Evolutionary conservation across 2,329 filamentous ascomycete genomes (phyloP).

Genomic region (Aureobasidium musti): DNA sequence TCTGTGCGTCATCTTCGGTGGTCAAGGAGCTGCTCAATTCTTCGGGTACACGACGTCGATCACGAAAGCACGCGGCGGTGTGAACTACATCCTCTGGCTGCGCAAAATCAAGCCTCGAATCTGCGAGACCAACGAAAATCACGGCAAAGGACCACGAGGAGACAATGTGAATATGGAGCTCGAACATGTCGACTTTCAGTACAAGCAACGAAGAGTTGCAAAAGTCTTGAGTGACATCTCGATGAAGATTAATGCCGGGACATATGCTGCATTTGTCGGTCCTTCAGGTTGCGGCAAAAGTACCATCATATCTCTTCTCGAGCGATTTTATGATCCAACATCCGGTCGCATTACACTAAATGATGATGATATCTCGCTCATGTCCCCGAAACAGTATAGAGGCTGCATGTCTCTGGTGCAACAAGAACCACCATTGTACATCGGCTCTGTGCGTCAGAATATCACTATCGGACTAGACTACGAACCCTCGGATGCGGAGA

Average conservation of each 20-base stretch:
- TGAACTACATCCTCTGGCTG: slow-evolving; percentile 52
- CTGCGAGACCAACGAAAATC: slow-evolving; percentile 35
- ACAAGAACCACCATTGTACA: slow-evolving; percentile 73
- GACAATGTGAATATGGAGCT: slow-evolving; percentile 32
- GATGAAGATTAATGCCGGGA: slow-evolving; percentile 41
- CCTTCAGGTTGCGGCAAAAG: slow-evolving; percentile 53
- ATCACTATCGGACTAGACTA: slow-evolving; percentile 50
- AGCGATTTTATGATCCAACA: slow-evolving; percentile 51
- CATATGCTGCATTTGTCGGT: slow-evolving; percentile 52
- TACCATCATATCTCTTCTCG: slow-evolving; percentile 50
- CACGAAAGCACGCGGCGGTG: slow-evolving; percentile 41
- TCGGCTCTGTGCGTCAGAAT: slow-evolving; percentile 66
- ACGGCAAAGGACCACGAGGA: slow-evolving; percentile 36
- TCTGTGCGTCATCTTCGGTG: slow-evolving; percentile 67
- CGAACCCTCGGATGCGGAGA: slow-evolving; percentile 44
- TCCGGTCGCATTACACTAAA: slow-evolving; percentile 52
- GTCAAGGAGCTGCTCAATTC: slow-evolving; percentile 66
- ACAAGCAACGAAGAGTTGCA: slow-evolving; percentile 36
- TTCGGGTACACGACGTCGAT: slow-evolving; percentile 59
- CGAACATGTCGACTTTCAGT: slow-evolving; percentile 38
- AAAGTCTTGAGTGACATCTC: slow-evolving; percentile 37
- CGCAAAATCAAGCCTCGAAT: slow-evolving; percentile 44
- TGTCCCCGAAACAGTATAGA: slow-evolving; percentile 65
- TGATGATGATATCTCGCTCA: slow-evolving; percentile 58
- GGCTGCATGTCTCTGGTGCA: slow-evolving; percentile 68